Base-by-base conservation (phyloP, 2,329 filamentous ascomycete species). In the Didymella pinodella region DNA sequence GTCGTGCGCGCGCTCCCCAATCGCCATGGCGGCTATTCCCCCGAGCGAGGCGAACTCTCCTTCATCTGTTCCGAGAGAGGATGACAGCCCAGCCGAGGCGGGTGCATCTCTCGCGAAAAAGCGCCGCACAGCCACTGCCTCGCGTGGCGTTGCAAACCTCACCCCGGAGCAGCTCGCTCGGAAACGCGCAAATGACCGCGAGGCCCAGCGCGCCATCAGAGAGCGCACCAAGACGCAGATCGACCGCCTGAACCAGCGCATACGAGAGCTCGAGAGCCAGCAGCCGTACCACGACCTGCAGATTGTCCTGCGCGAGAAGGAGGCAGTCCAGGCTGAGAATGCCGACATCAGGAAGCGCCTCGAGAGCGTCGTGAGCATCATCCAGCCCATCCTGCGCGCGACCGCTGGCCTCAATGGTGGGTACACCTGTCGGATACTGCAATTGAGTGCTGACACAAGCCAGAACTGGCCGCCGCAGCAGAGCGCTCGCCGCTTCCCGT, bases 171-270 rank as follows among this genome's bases (percentile, higher is more conserved):
- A 97, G 78, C 85, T 97, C 59, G 91, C 90, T 29, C 90, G 93
- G 77, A 97, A 97, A 82, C 85, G 93, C 64, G 91, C 92, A 71
- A 97, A 97, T 85, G 92, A 96, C 75, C 88, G 92, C 57, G 91
- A 96, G 76, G 92, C 92, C 29, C 92, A 96, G 75, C 86, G 92
- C 48, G 91, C 91, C 38, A 95, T 96, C 59, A 85, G 92, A 41
- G 90, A 94, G 79, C 86, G 92, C 54, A 95, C 91, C 28, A 92
- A 89, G 78, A 86, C 87, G 57, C 90, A 91, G 75, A 95, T 95
- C 66, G 90, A 94, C 73, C 80, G 79, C 7, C 81, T 95, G 59
- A 90, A 95, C 75, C 83, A 83, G 60, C 84, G 86, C 62, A 93
- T 96, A 61, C 83, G 85, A 54, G 90, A 94, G 62, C 83, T 96